Conservation (phyloP, 768 basidiomycete genomes). For the Pulveroboletus sp. region DNA sequence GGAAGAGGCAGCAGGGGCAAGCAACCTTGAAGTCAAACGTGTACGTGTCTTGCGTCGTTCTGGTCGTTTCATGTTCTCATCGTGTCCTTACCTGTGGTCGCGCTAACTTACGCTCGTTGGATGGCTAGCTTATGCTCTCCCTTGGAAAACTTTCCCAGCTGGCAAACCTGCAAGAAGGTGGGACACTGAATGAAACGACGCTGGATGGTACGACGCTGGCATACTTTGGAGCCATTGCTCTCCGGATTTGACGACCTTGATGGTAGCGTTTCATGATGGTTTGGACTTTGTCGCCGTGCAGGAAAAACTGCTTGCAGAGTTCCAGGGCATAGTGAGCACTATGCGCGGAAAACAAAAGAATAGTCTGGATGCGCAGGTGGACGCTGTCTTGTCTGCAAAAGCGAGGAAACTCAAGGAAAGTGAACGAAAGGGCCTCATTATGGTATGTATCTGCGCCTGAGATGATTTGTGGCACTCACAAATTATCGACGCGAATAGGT, state of each 20-base stretch:
- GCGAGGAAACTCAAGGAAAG: conserved; percentile 38
- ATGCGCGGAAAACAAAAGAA: conserved; percentile 54
- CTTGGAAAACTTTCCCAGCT: conserved; percentile 84
- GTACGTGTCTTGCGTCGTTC: conserved; percentile 39
- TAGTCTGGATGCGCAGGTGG: conserved; percentile 64
- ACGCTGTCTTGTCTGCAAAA: conserved; percentile 52
- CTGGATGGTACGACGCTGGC: conserved; percentile 48
- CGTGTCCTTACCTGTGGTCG: not conserved
- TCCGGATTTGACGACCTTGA: conserved; percentile 5
- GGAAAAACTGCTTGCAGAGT: conserved; percentile 57
- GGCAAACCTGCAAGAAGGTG: conserved; percentile 49
- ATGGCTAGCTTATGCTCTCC: conserved; percentile 75
- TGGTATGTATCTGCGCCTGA: conserved; percentile 17
- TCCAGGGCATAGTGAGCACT: conserved; percentile 45
- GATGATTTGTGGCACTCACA: not conserved
- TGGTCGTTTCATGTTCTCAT: not conserved
- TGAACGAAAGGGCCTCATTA: conserved; percentile 48
- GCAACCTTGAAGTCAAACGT: conserved; percentile 67
- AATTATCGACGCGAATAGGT: conserved; percentile 36
- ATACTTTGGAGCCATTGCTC: not conserved
- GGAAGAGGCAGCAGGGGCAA: conserved; percentile 52
- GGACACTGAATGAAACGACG: conserved; percentile 42
- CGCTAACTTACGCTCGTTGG: conserved; percentile 5
- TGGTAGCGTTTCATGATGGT: conserved; percentile 74
- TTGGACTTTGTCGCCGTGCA: conserved; percentile 88